Conservation (phyloP, 108 stramenopile genomes). For the Asterionellopsis glacialis region DNA sequence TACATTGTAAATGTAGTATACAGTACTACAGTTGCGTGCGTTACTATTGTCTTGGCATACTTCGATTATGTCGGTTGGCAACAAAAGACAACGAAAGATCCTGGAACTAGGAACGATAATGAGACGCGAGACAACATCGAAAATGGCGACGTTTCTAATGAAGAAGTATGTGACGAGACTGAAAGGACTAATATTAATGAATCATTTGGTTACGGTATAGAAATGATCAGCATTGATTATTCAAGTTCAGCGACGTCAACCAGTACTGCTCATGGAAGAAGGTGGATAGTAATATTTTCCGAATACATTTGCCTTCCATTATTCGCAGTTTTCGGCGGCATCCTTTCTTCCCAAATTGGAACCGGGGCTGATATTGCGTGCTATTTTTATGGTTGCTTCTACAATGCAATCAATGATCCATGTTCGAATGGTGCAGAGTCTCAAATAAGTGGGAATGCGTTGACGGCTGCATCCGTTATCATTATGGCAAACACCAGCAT, state of each 20-base stretch:
- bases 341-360: constrained; percentile 15
- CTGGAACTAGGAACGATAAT: no score
- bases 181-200: no score
- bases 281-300: no score
- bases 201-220: no score
- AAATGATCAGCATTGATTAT: no score
- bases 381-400: constrained; percentile 7
- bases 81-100: no score
- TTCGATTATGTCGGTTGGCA: background rate
- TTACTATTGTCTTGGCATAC: constrained; percentile 11
- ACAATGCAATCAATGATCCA: no score
- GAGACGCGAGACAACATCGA: no score
- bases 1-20: constrained; percentile 9
- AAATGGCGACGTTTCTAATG: no score
- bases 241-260: no score
- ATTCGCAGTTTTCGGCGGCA: constrained; percentile 3
- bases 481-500: constrained; percentile 11
- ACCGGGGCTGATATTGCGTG: constrained; percentile 9
- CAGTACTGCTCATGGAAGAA: background rate
- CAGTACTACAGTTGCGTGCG: constrained; percentile 8
- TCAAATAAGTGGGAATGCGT: constrained; percentile 1
- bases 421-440: no score
- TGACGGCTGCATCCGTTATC: constrained; percentile 12
- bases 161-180: no score
- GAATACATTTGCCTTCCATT: background rate